Conservation (phyloP, 352 stramenopile genomes). For the Phytophthora tubulina region DNA sequence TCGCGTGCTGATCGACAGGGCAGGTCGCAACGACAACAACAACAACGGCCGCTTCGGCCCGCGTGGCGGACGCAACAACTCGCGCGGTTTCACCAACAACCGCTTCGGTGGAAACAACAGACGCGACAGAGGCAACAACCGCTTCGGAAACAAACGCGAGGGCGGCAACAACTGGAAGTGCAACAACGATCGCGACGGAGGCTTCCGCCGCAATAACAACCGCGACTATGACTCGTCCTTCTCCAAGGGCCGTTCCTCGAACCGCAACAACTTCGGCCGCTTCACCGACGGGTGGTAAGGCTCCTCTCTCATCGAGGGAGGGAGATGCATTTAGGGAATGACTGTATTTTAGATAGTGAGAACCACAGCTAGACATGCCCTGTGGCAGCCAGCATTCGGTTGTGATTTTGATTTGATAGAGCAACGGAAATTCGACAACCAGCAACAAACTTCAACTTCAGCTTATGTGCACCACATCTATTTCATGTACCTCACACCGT, state of each 20-base stretch:
- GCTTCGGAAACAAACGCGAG: constrained; percentile 38
- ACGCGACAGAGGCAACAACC: constrained; percentile 29
- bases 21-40: constrained; percentile 40
- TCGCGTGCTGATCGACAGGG: constrained; percentile 57
- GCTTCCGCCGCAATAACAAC: constrained; percentile 24
- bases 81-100: constrained; percentile 47
- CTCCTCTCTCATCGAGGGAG: not conserved
- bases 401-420: constrained; percentile 42
- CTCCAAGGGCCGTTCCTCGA: constrained; percentile 50
- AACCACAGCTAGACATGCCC: constrained; percentile 31
- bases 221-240: constrained; percentile 63
- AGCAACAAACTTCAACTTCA: constrained; percentile 11
- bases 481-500: not conserved
- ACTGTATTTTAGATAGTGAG: constrained; percentile 50
- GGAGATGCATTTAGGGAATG: constrained; percentile 28
- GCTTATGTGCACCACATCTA: constrained; percentile 2
- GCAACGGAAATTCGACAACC: constrained; percentile 33
- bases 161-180: constrained; percentile 38
- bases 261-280: constrained; percentile 41
- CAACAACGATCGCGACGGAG: constrained; percentile 40
- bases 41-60: constrained; percentile 38
- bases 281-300: constrained; percentile 43
- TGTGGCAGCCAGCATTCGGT: constrained; percentile 24
- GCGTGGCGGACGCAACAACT: constrained; percentile 43
- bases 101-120: constrained; percentile 37